Base-by-base conservation (phyloP, 768 basidiomycete species). In the Tricholoma sp. region DNA sequence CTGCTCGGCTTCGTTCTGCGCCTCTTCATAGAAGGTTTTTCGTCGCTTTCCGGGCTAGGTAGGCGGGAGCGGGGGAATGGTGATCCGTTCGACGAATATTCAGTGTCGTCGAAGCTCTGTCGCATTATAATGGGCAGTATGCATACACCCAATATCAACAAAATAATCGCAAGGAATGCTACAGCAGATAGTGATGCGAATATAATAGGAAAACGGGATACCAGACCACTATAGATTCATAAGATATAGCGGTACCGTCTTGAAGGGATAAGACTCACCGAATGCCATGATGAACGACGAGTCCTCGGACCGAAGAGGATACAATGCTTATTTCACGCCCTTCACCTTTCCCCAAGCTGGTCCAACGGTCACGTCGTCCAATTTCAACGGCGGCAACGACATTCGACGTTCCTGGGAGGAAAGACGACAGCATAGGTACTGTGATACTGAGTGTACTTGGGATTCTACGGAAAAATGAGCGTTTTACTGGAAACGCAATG, bases 321-420 rank as follows among this genome's bases (percentile, higher is more conserved):
- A 79, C 65, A 8, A 94, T 82, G 60, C 80, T 86, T 3, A 94
- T 64, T 68, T 94, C 91, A 54, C 86, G 83, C 14, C 83, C 88
- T 70, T 86, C 74, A 2, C 89, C 91, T 12, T 68, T 73, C 5
- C 89, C 89, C 19, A 93, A 50, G 27, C 73, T 79, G 67, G 71
- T 84, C 91, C 91, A 94, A 31, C 74, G 74, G 66, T 94, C 91
- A 11, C 71, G 76, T 43, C 91, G 83, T 4, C 91, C 91, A 43
- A 94, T 66, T 64, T 88, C 81, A n/a, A 93, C 74, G 51, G 69
- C 71, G n/a, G 86, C 91, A 50, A 72, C 63, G 12, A 87, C 66
- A 11, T 71, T 71, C 12, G 81, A 73, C 24, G 76, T 76, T 2
- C 76, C 76, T 4, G 81, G 67, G 21, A 77, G 66, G 63, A 83